These are phyloP conservation scores for Chlorella sp. DNA, from an alignment of 139 green algal genomes.

Conservation along the genomic window DNA sequence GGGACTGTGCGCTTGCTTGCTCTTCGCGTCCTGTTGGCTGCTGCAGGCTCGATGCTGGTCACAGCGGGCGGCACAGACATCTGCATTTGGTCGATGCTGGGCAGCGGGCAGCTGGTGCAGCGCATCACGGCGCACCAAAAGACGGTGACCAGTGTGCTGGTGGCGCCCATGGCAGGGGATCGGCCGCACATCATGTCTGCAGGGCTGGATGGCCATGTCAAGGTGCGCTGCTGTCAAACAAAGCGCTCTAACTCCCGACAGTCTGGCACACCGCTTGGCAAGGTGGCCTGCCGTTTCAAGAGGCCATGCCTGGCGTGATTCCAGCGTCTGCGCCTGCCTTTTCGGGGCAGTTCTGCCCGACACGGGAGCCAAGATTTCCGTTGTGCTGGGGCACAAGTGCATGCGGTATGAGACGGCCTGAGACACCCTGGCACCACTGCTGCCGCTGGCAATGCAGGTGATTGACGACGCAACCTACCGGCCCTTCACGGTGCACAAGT, in stretches of 20 bases:
- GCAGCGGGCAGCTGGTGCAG: slow-evolving; percentile 78
- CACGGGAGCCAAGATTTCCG: too few relatives aligned
- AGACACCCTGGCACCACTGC: neutral
- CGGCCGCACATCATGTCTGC: slow-evolving; percentile 87
- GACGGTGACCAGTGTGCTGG: slow-evolving; percentile 83
- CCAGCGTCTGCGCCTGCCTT: too few relatives aligned
- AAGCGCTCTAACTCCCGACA: too few relatives aligned
- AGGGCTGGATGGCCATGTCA: slow-evolving; percentile 94
- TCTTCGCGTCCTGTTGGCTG: neutral
- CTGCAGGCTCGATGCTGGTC: slow-evolving; percentile 72
- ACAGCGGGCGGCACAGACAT: slow-evolving; percentile 81
- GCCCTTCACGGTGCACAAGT: slow-evolving; percentile 79
- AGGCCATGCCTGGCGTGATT: too few relatives aligned
- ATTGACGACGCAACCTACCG: slow-evolving; percentile 88
- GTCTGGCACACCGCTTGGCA: too few relatives aligned
- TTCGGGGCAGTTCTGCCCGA: too few relatives aligned
- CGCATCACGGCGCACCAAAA: slow-evolving; percentile 92
- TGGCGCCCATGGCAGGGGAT: slow-evolving; percentile 64
- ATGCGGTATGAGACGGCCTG: too few relatives aligned
- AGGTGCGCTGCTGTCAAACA: slow-evolving; percentile 68
- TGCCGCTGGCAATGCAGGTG: slow-evolving; percentile 53
- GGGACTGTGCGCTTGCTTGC: neutral
- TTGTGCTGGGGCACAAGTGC: neutral
- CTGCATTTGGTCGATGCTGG: slow-evolving; percentile 87
- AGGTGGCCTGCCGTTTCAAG: too few relatives aligned